Percentiles rank a stretch among this genome's conserved stretches.
These are phyloP conservation scores for Monarda citriodora DNA, from an alignment of 305 asterid species.

Conservation along the genomic window DNA sequence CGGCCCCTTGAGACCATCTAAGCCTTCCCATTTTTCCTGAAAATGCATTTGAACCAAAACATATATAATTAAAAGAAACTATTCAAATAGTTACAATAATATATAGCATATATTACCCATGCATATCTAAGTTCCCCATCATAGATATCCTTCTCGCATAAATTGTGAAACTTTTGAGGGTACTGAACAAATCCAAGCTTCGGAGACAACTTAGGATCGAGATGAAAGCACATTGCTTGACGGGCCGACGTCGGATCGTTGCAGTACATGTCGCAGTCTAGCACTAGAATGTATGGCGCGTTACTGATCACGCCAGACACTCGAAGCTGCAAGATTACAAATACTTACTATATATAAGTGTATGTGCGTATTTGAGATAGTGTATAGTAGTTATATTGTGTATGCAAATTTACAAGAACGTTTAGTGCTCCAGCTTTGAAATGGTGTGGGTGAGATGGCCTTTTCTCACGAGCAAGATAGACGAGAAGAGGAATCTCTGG, in stretches of 20 bases:
- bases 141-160: slow-evolving; percentile 47
- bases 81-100: not conserved
- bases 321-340: slow-evolving; percentile 46
- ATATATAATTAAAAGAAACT: not conserved
- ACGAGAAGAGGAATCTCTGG: slow-evolving; percentile 42
- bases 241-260: slow-evolving; percentile 69
- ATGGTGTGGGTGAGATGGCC: slow-evolving; percentile 48
- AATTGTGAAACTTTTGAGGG: slow-evolving; percentile 61
- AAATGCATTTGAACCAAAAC: not conserved
- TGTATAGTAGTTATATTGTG: not conserved
- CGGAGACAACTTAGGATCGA: slow-evolving; percentile 42
- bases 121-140: slow-evolving; percentile 36
- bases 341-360: not conserved
- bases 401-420: slow-evolving; percentile 27
- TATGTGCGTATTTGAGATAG: too few species aligned
- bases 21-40: slow-evolving; percentile 53
- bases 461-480: slow-evolving; percentile 72
- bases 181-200: slow-evolving; percentile 67
- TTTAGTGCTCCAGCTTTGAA: slow-evolving; percentile 87
- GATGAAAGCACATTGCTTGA: slow-evolving; percentile 82
- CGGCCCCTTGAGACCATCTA: slow-evolving; percentile 60
- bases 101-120: slow-evolving; percentile 24
- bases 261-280: slow-evolving; percentile 78
- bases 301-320: slow-evolving; percentile 69
- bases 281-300: slow-evolving; percentile 56